phyloP scores from a whole-genome alignment of 768 basidiomycete species.

The Suillus americanus region DNA sequence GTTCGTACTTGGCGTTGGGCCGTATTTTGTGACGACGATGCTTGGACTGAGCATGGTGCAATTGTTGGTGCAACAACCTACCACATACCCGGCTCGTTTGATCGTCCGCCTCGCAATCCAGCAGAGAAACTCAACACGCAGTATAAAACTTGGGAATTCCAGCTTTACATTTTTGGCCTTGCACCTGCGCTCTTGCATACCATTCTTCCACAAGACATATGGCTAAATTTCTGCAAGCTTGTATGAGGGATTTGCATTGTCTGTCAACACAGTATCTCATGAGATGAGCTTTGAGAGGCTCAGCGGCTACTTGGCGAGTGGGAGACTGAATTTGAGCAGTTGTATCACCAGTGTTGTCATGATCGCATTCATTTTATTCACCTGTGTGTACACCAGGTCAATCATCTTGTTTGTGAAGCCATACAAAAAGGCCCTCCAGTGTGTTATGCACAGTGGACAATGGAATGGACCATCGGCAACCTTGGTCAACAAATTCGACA shows the following conservation, averaged over 20 bases:
- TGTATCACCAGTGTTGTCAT: slow-evolving; percentile 24
- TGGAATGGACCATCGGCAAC: slow-evolving; percentile 30
- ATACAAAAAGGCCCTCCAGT: slow-evolving; percentile 25
- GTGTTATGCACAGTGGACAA: slow-evolving; percentile 18
- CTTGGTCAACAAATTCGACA: slow-evolving; percentile 27
- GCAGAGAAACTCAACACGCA: slow-evolving; percentile 28
- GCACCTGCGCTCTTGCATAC: slow-evolving; percentile 19
- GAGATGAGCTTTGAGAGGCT: slow-evolving; percentile 14
- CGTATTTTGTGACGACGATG: too few species aligned
- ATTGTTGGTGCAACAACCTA: too few species aligned
- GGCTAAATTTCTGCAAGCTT: slow-evolving; percentile 22
- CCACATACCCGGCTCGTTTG: too few species aligned
- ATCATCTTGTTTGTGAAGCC: slow-evolving; percentile 14
- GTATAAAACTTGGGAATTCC: slow-evolving; percentile 31
- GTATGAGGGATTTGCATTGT: slow-evolving; percentile 24
- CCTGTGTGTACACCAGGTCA: slow-evolving; percentile 2
- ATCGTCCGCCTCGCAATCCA: slow-evolving; percentile 12
- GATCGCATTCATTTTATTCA: slow-evolving; percentile 5
- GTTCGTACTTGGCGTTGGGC: too few species aligned
- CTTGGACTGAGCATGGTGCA: too few species aligned
- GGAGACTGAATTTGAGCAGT: slow-evolving; percentile 27
- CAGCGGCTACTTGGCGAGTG: slow-evolving; percentile 22
- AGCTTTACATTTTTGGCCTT: slow-evolving; percentile 21
- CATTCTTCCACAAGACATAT: slow-evolving; percentile 19
- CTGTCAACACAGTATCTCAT: slow-evolving; percentile 17